Evolutionary conservation across 129 eudicot genomes (phyloP), one percentile per base, ranked within the genome.

Genomic region (Deinandra increscens): DNA sequence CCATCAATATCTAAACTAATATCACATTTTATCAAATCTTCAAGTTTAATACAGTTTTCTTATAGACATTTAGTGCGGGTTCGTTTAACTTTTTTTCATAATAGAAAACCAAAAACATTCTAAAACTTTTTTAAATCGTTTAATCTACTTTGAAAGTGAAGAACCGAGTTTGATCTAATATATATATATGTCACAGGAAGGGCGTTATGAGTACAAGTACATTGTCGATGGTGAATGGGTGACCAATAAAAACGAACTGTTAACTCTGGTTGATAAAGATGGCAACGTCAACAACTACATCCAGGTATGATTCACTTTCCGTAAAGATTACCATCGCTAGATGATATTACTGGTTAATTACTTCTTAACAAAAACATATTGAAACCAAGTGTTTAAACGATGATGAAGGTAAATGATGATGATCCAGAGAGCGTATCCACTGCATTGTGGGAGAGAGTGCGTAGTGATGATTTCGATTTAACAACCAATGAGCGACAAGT

Each of bases 121-220:
- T 26, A 26, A 26, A 26, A 26, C 31, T 3, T 26, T 26, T 26
- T 26, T 26, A 1, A 26, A 26, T 3, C 3, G 31, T 1, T 26
- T 26, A 26, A 26, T 26, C 31, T 26, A 26, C 31, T 26, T 26
- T 26, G 31, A 26, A 1, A 26, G 31, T 26, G 31, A 26, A 26
- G 31, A 26, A 26, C 1, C 31, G 1, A 26, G 3, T 26, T 26
- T 26, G 31, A 26, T 26, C 31, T 26, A 26, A 1, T 31, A 14
- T 59, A 31, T 70, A 1, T 14, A 20, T 29, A 54, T 20, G 29
- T 20, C 6, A 81, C 79, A 92, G 98, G 98, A 89, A 83, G 98
- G 98, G 59, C 66, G 78, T 54, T 89, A 89, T n/a, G 98, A 92
- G 83, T 92, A 92, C 88, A 92, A 92, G 88, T 92, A 92, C 70